Evolutionary conservation across 495 filamentous ascomycete genomes (phyloP).

Genomic region (Rhizodiscina lignyota): DNA sequence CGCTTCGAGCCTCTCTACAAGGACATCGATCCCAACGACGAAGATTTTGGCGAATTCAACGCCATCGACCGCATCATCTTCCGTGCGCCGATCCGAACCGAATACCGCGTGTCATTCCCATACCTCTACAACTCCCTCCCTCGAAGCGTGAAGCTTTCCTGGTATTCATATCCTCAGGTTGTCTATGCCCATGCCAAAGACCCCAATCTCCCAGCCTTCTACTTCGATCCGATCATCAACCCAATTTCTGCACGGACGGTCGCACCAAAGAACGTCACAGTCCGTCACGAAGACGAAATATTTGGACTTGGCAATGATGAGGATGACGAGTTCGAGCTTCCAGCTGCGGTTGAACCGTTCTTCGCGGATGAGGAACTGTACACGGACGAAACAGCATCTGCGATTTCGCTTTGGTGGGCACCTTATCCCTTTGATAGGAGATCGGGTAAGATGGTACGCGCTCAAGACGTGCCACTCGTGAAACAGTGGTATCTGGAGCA

Average conservation of each 20-base stretch:
- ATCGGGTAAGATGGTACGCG: conserved; percentile 94
- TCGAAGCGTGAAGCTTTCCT: conserved; percentile 79
- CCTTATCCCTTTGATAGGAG: conserved; percentile 91
- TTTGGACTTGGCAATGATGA: conserved; percentile 77
- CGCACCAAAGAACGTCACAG: conserved; percentile 81
- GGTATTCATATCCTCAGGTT: conserved; percentile 86
- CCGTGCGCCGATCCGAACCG: conserved; percentile 84
- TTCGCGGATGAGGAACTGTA: conserved; percentile 79
- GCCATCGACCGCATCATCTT: conserved; percentile 99
- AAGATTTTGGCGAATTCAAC: conserved; percentile 99
- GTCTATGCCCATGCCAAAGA: conserved; percentile 85
- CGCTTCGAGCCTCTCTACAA: conserved; percentile 98
- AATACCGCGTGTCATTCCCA: conserved; percentile 88
- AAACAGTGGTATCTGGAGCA: conserved; percentile 99
- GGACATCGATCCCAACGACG: conserved; percentile 96
- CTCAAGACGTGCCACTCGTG: conserved; percentile 90
- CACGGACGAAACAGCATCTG: conserved; percentile 77
- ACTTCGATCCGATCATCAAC: conserved; percentile 95
- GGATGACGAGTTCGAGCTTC: conserved; percentile 67
- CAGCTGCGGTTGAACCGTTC: conserved; percentile 69
- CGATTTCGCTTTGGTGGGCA: conserved; percentile 95
- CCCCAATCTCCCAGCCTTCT: conserved; percentile 81
- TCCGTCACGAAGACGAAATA: conserved; percentile 89
- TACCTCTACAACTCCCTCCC: conserved; percentile 94
- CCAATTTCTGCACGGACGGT: conserved; percentile 93